Evolutionary conservation across 2,329 filamentous ascomycete genomes (phyloP), one percentile per base, ranked within the genome.

Genomic region (Keithomyces neogunnii): DNA sequence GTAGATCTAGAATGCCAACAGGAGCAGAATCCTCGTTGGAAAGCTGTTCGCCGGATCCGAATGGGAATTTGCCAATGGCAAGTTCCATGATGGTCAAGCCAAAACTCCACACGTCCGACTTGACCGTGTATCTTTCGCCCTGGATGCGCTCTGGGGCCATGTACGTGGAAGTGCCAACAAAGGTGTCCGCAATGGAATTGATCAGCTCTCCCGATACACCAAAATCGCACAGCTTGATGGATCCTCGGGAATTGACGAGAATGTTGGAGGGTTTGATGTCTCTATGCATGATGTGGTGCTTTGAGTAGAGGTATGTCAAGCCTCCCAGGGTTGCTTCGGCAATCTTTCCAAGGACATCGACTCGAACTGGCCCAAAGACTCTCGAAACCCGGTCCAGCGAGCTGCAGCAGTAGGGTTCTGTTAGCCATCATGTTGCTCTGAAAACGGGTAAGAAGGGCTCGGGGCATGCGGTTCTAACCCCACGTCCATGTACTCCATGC

Each of bases 401-500:
- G 48, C 93, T 96, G 66, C 56, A 28, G 42, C 47, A 44, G 32
- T 31, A 43, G 1, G 33, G 13, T 13, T 26, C 19, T 40, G 8
- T 30, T 11, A 11, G 40, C 30, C 40, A 44, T 26, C 5, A 44
- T 26, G 1, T 29, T 29, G 13, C 19, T 9, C 19, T 19, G 19
- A 19, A 13, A 3, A 8, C 3, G 28, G 40, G 29, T 26, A n/a
- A 7, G 5, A 26, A 44, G 13, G 10, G 7, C 38, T 45, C 42
- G 4, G 9, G 29, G 9, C 29, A 8, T n/a, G 19, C 9, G 32
- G 49, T n/a, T 28, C 29, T 70, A 79, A 97, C 93, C 93, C 93
- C 66, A 92, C 89, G 70, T 99, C 93, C 89, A 96, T 96, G 67
- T 99, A 97, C 69, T 99, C 93, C 93, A 99, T 99, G 69, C 93